Evolutionary conservation across 148 eudicot species (phyloP), one percentile per base, ranked within the genome.

Genomic region (Rhododendron simsii): DNA sequence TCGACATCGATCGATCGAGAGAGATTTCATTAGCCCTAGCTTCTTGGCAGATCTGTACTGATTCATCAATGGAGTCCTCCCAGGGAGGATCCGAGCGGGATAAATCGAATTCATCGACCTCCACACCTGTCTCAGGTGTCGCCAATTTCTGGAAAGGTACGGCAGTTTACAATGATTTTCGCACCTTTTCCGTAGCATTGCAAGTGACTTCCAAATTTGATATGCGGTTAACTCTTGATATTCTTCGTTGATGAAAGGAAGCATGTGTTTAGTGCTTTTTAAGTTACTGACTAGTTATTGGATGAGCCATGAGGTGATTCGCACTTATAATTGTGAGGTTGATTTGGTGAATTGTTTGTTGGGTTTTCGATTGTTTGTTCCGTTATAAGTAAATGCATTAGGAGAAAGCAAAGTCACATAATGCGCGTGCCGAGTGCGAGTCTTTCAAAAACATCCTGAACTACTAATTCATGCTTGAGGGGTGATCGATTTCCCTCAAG

Each of bases 61-160:
- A 45, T 83, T 90, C 90, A 86, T 87, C 92, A 86, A 95, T 95
- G 98, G 98, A 96, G 90, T 88, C 89, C 73, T 79, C 92, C 9
- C 93, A 83, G 71, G 92, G 91, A 69, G 94, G 91, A 89, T 82
- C 86, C 13, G 98, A 93, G 65, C 83, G 95, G 80, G 95, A 93
- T 21, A 91, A 89, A 33, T 80, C 95, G 67, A 91, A 57, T 78
- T 87, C 95, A 11, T 85, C 96, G 33, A 82, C 95, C 57, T 90
- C 94, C 63, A 90, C 98, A 44, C 98, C 99, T 15, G 88, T 94
- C 50, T 87, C 98, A 12, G 91, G 91, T 47, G 92, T 95, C 59
- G 93, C 99, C 81, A 93, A 86, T 90, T 96, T 95, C 97, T 96
- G 99, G 99, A 96, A 93, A 94, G 99, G 99, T 96, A 85, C 23